Evolutionary conservation across 2,329 filamentous ascomycete genomes (phyloP), one percentile per base, ranked within the genome.

Genomic region (Cryphonectria naterciae): DNA sequence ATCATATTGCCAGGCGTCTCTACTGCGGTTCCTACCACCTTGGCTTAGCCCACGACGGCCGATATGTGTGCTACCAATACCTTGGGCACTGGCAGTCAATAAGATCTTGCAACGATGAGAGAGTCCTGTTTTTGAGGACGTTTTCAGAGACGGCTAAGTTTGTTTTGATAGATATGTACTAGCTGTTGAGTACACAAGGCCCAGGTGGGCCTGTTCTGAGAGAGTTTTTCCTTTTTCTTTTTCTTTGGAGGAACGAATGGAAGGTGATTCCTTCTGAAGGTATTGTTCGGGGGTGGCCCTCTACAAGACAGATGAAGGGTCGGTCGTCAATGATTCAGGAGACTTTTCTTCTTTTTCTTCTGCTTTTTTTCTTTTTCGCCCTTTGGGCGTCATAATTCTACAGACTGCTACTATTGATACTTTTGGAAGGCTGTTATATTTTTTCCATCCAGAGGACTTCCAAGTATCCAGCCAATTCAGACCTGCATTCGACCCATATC

Each of bases 181-280:
- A 81, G 77, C 77, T 75, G 35, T 81, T 81, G 22, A 73, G 82
- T 61, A 82, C 79, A 8, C n/a, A 81, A 77, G 70, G 77, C 83
- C 65, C 70, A 75, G 25, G 74, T 6, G 82, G 81, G 0, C 78
- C 78, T 6, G 66, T 81, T 19, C 81, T 81, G 4, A 82, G 81
- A 2, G 81, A 82, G 76, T 2, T 39, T 61, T 13, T 32, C 17
- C 32, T 39, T 25, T 10, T 19, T 35, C 32, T 35, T 13, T 37
- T 19, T 13, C n/a, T 19, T 7, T 61, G 10, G 7, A 8, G 32
- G 58, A 35, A 1, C 13, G 28, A 35, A 8, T 4, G 15, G 19
- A 22, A 15, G 35, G 32, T 39, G 8, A 4, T 61, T 61, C 19
- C 15, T 15, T 22, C 28, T 3, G 13, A 22, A 60, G 25, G 15